phyloP scores from a whole-genome alignment of 495 filamentous ascomycete genomes.

The Penicillium lagena region DNA sequence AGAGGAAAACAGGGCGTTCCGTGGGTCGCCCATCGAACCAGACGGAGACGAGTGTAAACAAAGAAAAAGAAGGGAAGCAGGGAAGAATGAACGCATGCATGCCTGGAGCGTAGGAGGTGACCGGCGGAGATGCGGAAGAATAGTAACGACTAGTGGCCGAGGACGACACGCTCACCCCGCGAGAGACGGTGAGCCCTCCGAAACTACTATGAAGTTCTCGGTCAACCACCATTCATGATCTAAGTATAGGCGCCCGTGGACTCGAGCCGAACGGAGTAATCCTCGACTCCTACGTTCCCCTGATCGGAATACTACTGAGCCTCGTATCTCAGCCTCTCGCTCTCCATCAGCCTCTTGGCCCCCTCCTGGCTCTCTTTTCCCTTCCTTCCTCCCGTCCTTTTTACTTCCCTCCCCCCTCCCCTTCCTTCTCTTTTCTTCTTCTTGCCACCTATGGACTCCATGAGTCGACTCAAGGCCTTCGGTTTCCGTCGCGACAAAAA shows the following conservation, averaged over 20 bases:
- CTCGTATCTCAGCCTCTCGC: constrained; percentile 2
- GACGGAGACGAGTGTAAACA: not conserved
- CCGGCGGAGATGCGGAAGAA: too few relatives aligned
- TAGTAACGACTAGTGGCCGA: too few relatives aligned
- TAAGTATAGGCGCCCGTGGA: too few relatives aligned
- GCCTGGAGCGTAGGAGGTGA: too few relatives aligned
- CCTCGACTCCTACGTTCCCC: too few relatives aligned
- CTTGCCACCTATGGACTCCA: constrained; percentile 23
- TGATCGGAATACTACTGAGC: too few relatives aligned
- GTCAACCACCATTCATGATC: too few relatives aligned
- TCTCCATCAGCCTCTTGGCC: constrained; percentile 3
- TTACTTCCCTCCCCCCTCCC: constrained; percentile 6
- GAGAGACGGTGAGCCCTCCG: too few relatives aligned
- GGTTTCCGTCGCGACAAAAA: constrained; percentile 42
- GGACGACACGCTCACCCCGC: too few relatives aligned
- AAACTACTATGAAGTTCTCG: too few relatives aligned
- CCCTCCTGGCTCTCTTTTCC: constrained; percentile 2
- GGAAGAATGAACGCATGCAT: too few relatives aligned
- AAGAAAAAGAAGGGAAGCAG: not conserved
- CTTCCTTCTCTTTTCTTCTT: constrained; percentile 4
- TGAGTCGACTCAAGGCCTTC: constrained; percentile 45
- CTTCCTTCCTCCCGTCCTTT: constrained; percentile 1
- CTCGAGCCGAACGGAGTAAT: too few relatives aligned
- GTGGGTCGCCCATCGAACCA: not conserved
- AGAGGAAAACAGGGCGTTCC: not conserved